Evolutionary conservation across 1,139 yeast genomes (phyloP).

Genomic region (Candida sanyaensis): DNA sequence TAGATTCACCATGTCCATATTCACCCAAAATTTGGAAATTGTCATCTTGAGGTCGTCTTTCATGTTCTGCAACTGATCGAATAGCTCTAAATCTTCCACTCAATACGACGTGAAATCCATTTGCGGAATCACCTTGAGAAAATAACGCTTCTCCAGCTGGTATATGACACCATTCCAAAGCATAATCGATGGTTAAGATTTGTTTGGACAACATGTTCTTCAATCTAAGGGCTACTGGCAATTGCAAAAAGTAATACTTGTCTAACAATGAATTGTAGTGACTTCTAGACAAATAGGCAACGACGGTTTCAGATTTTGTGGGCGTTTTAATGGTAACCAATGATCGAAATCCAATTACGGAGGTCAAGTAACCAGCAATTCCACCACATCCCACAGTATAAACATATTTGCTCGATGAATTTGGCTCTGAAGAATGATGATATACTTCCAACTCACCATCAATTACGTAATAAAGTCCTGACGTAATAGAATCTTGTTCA

Average conservation of each 20-base stretch:
- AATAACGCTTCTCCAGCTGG: slow-evolving; percentile 82
- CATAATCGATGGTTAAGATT: slow-evolving; percentile 79
- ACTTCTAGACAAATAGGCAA: slow-evolving; percentile 69
- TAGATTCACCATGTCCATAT: slow-evolving; percentile 90
- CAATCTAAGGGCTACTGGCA: slow-evolving; percentile 75
- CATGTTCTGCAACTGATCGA: slow-evolving; percentile 20
- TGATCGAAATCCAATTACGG: slow-evolving; percentile 78
- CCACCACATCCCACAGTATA: slow-evolving; percentile 77
- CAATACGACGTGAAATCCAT: slow-evolving; percentile 86
- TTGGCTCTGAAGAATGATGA: slow-evolving; percentile 25
- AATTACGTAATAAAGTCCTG: slow-evolving; percentile 79
- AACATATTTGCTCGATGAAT: slow-evolving; percentile 29
- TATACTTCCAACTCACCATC: slow-evolving; percentile 74
- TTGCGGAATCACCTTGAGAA: slow-evolving; percentile 84
- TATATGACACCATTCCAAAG: slow-evolving; percentile 92
- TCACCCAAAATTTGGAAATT: slow-evolving; percentile 61
- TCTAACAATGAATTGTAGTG: slow-evolving; percentile 71
- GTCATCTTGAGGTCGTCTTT: slow-evolving; percentile 21
- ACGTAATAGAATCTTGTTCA: slow-evolving; percentile 62
- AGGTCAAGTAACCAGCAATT: slow-evolving; percentile 82
- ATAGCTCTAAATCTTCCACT: slow-evolving; percentile 87
- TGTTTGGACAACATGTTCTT: slow-evolving; percentile 67
- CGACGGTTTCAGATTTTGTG: slow-evolving; percentile 53
- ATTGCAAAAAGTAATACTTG: slow-evolving; percentile 69
- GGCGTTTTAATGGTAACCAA: slow-evolving; percentile 68